These are phyloP conservation scores for Isabelozyma heimii DNA, from an alignment of 805 yeast genomes.

Conservation along the genomic window DNA sequence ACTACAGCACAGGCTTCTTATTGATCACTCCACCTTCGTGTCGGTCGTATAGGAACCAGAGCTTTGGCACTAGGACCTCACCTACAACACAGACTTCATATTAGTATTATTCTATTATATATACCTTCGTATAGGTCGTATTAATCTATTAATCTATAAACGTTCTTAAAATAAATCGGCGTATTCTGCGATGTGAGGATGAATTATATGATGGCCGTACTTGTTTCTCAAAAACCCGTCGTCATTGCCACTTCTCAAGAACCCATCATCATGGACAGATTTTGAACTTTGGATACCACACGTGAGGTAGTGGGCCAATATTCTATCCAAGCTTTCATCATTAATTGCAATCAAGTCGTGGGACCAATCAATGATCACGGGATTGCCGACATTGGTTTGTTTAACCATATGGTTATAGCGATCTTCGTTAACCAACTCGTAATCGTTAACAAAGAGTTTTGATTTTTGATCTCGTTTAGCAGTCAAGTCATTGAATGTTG, in stretches of 20 bases:
- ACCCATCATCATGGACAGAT: not conserved
- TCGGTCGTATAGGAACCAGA: too few species aligned
- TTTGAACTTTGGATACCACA: constrained; percentile 25
- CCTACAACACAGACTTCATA: too few species aligned
- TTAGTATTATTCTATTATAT: too few species aligned
- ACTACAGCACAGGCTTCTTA: too few species aligned
- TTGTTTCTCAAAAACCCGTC: not conserved
- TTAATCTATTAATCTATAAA: constrained; percentile 1
- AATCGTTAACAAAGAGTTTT: constrained; percentile 11
- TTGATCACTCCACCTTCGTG: too few species aligned
- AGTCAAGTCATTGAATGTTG: not conserved
- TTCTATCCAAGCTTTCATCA: constrained; percentile 33
- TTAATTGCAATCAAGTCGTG: constrained; percentile 40
- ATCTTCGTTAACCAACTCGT: constrained; percentile 6
- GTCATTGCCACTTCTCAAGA: not conserved
- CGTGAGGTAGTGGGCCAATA: constrained; percentile 36
- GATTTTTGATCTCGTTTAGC: not conserved
- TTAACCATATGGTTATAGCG: constrained; percentile 6
- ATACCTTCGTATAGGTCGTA: not conserved
- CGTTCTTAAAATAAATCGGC: constrained; percentile 38
- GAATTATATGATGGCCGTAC: constrained; percentile 20
- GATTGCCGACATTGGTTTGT: constrained; percentile 8
- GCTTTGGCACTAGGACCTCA: too few species aligned
- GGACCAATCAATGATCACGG: constrained; percentile 34
- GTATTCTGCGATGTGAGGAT: constrained; percentile 44